These are phyloP conservation scores for Daldinia loculata DNA, from an alignment of 495 filamentous ascomycete species.

Conservation along the genomic window DNA sequence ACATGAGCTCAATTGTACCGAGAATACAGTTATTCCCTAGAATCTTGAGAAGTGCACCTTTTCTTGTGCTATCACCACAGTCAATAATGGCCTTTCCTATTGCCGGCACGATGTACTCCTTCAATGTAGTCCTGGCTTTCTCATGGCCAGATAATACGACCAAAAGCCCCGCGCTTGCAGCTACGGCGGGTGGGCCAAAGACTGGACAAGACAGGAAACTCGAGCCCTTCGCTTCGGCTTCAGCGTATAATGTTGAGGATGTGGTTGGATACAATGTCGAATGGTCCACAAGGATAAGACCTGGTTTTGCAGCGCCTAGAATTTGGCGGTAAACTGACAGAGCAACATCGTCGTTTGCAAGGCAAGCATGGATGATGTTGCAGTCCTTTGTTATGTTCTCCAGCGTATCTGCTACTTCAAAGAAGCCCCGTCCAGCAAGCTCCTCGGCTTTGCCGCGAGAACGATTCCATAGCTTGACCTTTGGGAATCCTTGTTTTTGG, in stretches of 20 bases:
- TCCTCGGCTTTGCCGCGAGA: constrained; percentile 17
- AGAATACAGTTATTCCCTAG: constrained; percentile 18
- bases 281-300: not conserved
- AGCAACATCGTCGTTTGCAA: not conserved
- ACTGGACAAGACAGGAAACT: not conserved
- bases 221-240: not conserved
- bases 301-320: not conserved
- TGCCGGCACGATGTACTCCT: not conserved
- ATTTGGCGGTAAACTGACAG: not conserved
- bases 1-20: constrained; percentile 19
- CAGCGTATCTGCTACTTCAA: not conserved
- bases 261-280: not conserved
- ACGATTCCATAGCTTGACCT: constrained; percentile 22
- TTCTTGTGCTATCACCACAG: not conserved
- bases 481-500: constrained; percentile 14
- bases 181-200: not conserved
- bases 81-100: not conserved
- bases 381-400: not conserved
- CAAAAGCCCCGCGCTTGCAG: not conserved
- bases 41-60: constrained; percentile 7
- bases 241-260: not conserved
- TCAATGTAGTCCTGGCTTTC: not conserved
- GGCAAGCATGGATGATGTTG: not conserved
- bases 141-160: not conserved
- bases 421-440: not conserved